Evolutionary conservation across 345 rosid species (phyloP).

Genomic region (Eucalyptus polyanthemos): DNA sequence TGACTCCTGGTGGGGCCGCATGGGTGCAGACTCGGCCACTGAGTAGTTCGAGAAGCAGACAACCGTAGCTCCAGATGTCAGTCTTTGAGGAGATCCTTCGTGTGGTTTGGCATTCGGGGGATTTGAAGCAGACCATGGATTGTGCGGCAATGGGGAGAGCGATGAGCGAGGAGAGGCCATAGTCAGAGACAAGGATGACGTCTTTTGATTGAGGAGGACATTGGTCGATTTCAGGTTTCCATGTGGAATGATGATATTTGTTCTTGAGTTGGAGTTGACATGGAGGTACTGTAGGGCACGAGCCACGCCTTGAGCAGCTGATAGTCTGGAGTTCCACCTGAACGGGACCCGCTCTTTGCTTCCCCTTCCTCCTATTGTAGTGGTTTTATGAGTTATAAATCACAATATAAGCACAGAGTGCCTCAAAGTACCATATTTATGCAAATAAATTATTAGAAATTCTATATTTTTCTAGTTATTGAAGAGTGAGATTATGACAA

Average conservation of each 20-base stretch:
- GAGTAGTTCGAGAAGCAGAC: slow-evolving; percentile 34
- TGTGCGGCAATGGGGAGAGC: slow-evolving; percentile 28
- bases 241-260: slow-evolving; percentile 11
- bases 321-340: slow-evolving; percentile 33
- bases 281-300: slow-evolving; percentile 45
- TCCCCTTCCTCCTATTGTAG: slow-evolving; percentile 20
- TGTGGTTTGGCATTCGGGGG: slow-evolving; percentile 27
- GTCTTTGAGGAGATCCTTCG: slow-evolving; percentile 24
- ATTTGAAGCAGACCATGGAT: slow-evolving; percentile 22
- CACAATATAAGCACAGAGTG: background rate
- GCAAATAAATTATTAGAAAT: background rate
- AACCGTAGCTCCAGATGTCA: slow-evolving; percentile 48
- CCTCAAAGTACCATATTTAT: background rate
- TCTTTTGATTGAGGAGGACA: slow-evolving; percentile 32
- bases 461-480: background rate
- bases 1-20: slow-evolving; percentile 31
- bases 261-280: background rate
- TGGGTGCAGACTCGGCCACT: slow-evolving; percentile 18
- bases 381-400: background rate
- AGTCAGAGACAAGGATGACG: slow-evolving; percentile 28
- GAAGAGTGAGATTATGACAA: background rate
- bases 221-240: slow-evolving; percentile 55
- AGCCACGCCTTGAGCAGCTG: slow-evolving; percentile 30
- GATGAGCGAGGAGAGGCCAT: slow-evolving; percentile 23
- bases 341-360: slow-evolving; percentile 20